phyloP scores from a whole-genome alignment of 192 early-diverging fungal genomes.

The Rhizoclosmatium globosum region DNA sequence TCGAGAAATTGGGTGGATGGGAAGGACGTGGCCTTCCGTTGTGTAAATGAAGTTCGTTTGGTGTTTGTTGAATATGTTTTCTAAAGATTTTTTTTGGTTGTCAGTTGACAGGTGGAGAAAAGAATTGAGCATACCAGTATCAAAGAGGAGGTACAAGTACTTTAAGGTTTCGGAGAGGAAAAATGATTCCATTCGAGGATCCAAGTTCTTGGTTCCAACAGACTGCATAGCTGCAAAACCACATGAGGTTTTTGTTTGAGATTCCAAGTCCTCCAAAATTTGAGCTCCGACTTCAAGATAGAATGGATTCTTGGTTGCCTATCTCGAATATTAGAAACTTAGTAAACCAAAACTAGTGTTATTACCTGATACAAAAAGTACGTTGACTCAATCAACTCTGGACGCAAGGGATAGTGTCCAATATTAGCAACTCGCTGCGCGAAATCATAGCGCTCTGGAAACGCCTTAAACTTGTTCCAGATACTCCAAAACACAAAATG shows the following conservation, averaged over 20 bases:
- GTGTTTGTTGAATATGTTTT: constrained; percentile 73
- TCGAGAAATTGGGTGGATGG: constrained; percentile 3
- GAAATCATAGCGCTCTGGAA: constrained; percentile 92
- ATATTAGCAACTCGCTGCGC: constrained; percentile 68
- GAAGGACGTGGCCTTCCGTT: constrained; percentile 57
- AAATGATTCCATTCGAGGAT: constrained; percentile 96
- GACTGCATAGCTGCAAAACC: constrained; percentile 81
- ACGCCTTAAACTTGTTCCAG: constrained; percentile 83
- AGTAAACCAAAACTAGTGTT: constrained; percentile 26
- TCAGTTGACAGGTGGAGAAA: constrained; percentile 2
- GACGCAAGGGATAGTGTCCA: constrained; percentile 81
- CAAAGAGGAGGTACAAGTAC: constrained; percentile 97
- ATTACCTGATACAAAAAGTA: constrained; percentile 83
- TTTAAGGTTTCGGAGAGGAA: constrained; percentile 94
- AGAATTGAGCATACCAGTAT: constrained; percentile 58
- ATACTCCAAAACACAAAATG: constrained; percentile 88
- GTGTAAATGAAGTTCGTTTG: constrained; percentile 90
- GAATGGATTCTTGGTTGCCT: constrained; percentile 89
- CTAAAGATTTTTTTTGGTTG: constrained; percentile 41
- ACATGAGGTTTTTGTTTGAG: constrained; percentile 72
- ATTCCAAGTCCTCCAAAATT: constrained; percentile 82
- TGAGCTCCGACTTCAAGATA: constrained; percentile 92
- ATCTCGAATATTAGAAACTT: not conserved
- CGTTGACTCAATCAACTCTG: constrained; percentile 94
- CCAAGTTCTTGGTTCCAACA: constrained; percentile 67